Percentiles rank a stretch among this genome's conserved stretches.
Conservation (phyloP, 257 asterid species). For the Nicotiana tabacum region DNA sequence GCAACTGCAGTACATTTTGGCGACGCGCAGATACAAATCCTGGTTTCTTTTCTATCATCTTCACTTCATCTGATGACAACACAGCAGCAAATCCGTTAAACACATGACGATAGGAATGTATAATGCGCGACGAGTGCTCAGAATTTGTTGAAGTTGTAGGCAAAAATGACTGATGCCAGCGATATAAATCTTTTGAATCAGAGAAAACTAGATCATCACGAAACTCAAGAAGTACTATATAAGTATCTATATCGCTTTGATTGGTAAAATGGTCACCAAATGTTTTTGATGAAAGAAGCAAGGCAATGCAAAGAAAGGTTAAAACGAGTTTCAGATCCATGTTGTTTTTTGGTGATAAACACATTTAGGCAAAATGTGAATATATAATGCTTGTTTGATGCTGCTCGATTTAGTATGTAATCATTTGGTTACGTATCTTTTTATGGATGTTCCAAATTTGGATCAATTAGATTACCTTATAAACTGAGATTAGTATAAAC, state of each 20-base stretch:
- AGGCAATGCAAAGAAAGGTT: not conserved
- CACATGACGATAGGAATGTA: slow-evolving; percentile 1
- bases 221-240: not conserved
- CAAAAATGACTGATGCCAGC: not conserved
- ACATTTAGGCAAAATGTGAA: not conserved
- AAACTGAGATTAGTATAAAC: not conserved
- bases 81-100: slow-evolving; percentile 3
- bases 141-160: not conserved
- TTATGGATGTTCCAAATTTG: not conserved
- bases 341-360: not conserved
- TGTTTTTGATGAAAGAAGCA: not conserved
- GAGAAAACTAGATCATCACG: not conserved
- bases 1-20: not conserved
- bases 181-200: not conserved
- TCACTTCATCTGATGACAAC: slow-evolving; percentile 1
- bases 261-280: not conserved
- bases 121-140: not conserved
- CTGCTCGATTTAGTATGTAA: not conserved
- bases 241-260: not conserved
- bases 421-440: not conserved
- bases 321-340: not conserved
- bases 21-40: slow-evolving; percentile 10
- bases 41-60: not conserved
- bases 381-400: not conserved
- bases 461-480: not conserved